phyloP scores from a whole-genome alignment of 1,284 basidiomycete species.

The Heterobasidion annosum region DNA sequence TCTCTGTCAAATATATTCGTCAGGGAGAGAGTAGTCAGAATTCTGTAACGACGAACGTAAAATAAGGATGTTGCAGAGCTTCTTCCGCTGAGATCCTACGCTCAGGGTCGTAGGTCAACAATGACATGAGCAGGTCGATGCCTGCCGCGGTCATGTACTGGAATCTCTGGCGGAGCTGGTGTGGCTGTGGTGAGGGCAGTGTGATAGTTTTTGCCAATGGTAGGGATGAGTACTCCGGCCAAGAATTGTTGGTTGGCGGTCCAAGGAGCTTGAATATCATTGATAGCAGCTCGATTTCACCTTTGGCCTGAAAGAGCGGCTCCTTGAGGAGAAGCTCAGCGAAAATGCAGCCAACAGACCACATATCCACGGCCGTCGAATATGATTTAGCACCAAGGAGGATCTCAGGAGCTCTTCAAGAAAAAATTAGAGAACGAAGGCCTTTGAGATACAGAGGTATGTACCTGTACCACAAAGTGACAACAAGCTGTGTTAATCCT shows the following conservation, averaged over 20 bases:
- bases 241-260: slow-evolving; percentile 74
- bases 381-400: slow-evolving; percentile 89
- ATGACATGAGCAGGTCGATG: slow-evolving; percentile 73
- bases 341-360: slow-evolving; percentile 99
- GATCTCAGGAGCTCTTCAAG: slow-evolving; percentile 84
- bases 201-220: slow-evolving; percentile 78
- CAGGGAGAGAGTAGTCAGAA: background rate
- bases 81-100: slow-evolving; percentile 81
- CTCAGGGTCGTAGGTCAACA: slow-evolving; percentile 87
- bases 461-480: slow-evolving; percentile 97
- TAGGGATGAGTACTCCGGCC: slow-evolving; percentile 78
- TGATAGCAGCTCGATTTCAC: slow-evolving; percentile 86
- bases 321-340: slow-evolving; percentile 92
- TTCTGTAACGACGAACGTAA: slow-evolving; percentile 48
- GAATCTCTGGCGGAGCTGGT: slow-evolving; percentile 71
- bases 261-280: slow-evolving; percentile 94
- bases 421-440: background rate
- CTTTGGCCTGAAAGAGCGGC: slow-evolving; percentile 93
- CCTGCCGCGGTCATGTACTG: slow-evolving; percentile 77
- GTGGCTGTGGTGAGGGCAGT: slow-evolving; percentile 68
- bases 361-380: slow-evolving; percentile 95
- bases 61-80: slow-evolving; percentile 88
- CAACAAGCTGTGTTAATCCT: slow-evolving; percentile 95
- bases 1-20: slow-evolving; percentile 45
- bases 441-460: slow-evolving; percentile 10